phyloP scores from a whole-genome alignment of 805 yeast genomes.

The Candida oleophila region DNA sequence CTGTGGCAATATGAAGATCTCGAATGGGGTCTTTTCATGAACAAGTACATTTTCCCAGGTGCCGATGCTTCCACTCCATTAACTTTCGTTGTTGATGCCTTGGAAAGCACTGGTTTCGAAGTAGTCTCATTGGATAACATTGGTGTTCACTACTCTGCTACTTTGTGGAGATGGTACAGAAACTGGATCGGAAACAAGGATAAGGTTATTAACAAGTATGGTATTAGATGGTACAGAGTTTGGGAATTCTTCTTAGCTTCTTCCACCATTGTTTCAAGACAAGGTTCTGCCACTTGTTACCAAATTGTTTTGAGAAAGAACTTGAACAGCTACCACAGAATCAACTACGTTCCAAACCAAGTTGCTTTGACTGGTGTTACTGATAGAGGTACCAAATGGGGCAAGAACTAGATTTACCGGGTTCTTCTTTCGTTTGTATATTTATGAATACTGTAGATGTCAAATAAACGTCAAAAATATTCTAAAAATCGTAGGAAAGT shows the following conservation, averaged over 20 bases:
- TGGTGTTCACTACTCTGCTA: slow-evolving; percentile 90
- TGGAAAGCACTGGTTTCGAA: slow-evolving; percentile 87
- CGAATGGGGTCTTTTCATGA: slow-evolving; percentile 94
- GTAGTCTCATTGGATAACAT: slow-evolving; percentile 80
- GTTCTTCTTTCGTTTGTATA: neutral
- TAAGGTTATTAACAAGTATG: slow-evolving; percentile 73
- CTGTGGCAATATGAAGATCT: slow-evolving; percentile 93
- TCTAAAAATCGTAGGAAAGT: no score
- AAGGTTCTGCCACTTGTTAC: slow-evolving; percentile 89
- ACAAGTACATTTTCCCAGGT: slow-evolving; percentile 95
- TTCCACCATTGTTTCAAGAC: slow-evolving; percentile 84
- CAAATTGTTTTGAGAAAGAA: slow-evolving; percentile 91
- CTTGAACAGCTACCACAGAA: slow-evolving; percentile 78
- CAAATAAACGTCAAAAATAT: no score
- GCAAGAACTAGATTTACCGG: slow-evolving; percentile 22
- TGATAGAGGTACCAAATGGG: slow-evolving; percentile 58
- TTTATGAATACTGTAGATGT: no score
- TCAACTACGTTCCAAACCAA: slow-evolving; percentile 77
- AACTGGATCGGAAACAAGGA: slow-evolving; percentile 89
- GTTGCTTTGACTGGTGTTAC: slow-evolving; percentile 66
- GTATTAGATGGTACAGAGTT: slow-evolving; percentile 86
- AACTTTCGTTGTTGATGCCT: slow-evolving; percentile 71
- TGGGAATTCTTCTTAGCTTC: slow-evolving; percentile 89
- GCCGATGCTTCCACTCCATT: slow-evolving; percentile 96
- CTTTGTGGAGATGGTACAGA: slow-evolving; percentile 92